phyloP scores from a whole-genome alignment of 139 green algal genomes.

The Mesotaenium endlicherianum region DNA sequence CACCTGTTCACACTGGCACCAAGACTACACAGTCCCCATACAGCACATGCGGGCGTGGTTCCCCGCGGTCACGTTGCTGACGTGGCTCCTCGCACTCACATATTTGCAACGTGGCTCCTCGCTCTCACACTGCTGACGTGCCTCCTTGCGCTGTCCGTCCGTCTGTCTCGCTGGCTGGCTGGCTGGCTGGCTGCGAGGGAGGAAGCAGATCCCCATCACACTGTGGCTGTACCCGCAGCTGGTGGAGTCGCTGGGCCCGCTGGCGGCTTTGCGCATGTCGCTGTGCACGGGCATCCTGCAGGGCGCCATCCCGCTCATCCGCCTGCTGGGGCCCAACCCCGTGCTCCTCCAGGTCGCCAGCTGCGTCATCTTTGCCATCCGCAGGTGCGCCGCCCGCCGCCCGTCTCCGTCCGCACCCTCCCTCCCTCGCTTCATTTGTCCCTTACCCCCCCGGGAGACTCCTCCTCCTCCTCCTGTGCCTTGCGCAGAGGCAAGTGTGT shows the following conservation, averaged over 20 bases:
- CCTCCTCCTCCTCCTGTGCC: background rate
- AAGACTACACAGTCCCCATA: too few relatives aligned
- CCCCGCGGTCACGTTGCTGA: too few relatives aligned
- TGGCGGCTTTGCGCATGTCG: background rate
- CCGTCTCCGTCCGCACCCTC: background rate
- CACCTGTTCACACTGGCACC: too few relatives aligned
- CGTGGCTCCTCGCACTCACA: too few relatives aligned
- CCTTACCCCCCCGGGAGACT: background rate
- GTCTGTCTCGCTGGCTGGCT: too few relatives aligned
- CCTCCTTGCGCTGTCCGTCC: too few relatives aligned
- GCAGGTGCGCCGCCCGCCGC: background rate
- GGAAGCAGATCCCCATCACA: conserved; percentile 1
- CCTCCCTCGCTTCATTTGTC: background rate
- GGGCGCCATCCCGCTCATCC: background rate
- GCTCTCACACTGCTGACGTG: too few relatives aligned
- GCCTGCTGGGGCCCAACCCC: background rate
- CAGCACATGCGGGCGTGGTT: too few relatives aligned
- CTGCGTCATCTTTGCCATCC: background rate
- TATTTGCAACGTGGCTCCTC: too few relatives aligned
- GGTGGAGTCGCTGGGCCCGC: background rate
- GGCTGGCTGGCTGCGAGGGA: too few relatives aligned
- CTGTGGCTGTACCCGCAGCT: conserved; percentile 20
- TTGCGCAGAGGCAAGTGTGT: background rate
- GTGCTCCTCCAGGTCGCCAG: background rate
- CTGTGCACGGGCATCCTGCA: conserved; percentile 12